Percentiles rank a stretch among this genome's conserved stretches.
phyloP scores from a whole-genome alignment of 345 rosid species.

The Erysimum cheiranthoides region DNA sequence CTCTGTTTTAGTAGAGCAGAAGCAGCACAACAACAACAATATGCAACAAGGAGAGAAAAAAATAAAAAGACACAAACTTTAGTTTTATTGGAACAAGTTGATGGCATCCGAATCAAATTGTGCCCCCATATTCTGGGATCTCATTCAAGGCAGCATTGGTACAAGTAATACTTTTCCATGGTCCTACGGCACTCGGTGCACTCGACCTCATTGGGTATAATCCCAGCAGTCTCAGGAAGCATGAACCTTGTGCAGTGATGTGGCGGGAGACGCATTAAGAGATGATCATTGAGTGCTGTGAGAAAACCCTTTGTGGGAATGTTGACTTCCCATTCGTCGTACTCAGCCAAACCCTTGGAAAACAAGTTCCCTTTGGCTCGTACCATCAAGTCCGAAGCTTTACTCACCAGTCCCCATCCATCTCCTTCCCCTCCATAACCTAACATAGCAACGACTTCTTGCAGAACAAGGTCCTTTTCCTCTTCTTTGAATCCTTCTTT shows the following conservation, averaged over 20 bases:
- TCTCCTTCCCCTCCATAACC: constrained; percentile 63
- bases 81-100: constrained; percentile 33
- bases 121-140: neutral
- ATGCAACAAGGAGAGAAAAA: constrained; percentile 13
- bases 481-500: constrained; percentile 35
- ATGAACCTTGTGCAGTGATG: constrained; percentile 64
- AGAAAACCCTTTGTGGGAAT: constrained; percentile 51
- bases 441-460: constrained; percentile 59
- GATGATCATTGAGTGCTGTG: constrained; percentile 55
- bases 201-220: constrained; percentile 56
- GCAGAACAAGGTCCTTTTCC: constrained; percentile 61
- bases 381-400: constrained; percentile 54
- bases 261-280: constrained; percentile 51
- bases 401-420: constrained; percentile 68
- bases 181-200: constrained; percentile 64
- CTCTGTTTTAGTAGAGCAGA: constrained; percentile 14
- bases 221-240: constrained; percentile 59
- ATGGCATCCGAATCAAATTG: constrained; percentile 13
- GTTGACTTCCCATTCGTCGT: constrained; percentile 47
- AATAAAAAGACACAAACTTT: constrained; percentile 22
- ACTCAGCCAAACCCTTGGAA: constrained; percentile 45
- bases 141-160: constrained; percentile 63
- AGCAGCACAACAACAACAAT: constrained; percentile 20
- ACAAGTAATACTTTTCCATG: constrained; percentile 69
- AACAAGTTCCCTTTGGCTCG: constrained; percentile 56